Conservation (phyloP, 331 rosid species). For the Rhamnella rubrinervis region DNA sequence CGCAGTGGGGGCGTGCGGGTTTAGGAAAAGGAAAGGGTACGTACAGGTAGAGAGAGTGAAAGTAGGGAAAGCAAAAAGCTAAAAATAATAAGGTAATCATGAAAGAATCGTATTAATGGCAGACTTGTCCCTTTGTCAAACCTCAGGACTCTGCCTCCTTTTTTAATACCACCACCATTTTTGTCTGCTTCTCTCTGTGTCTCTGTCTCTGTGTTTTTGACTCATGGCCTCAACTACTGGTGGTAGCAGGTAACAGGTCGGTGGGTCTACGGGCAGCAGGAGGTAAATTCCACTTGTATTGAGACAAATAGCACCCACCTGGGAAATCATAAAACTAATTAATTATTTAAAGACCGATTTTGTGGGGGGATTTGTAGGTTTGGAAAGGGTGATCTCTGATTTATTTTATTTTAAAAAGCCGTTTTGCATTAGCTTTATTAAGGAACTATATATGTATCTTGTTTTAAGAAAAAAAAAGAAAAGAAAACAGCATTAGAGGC, state of each 20-base stretch:
- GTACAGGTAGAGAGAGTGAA: slow-evolving; percentile 11
- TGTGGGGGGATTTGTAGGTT: too few species aligned
- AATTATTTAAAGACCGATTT: too few species aligned
- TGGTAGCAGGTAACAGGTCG: slow-evolving; percentile 48
- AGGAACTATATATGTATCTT: too few species aligned
- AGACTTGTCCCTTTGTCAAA: slow-evolving; percentile 26
- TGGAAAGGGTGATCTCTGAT: too few species aligned
- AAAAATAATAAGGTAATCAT: slow-evolving; percentile 76
- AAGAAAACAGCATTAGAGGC: not conserved
- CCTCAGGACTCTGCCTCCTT: too few species aligned
- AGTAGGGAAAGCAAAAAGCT: slow-evolving; percentile 47
- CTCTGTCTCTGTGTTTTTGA: slow-evolving; percentile 25
- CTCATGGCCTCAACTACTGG: slow-evolving; percentile 23
- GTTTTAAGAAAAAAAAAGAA: too few species aligned
- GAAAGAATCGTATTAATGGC: slow-evolving; percentile 52
- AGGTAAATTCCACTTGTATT: slow-evolving; percentile 20
- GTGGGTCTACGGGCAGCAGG: slow-evolving; percentile 45
- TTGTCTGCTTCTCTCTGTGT: not conserved
- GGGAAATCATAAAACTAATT: too few species aligned
- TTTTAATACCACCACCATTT: not conserved
- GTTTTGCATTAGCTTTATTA: too few species aligned
- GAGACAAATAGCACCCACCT: too few species aligned
- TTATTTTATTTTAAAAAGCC: too few species aligned
- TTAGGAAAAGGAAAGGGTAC: slow-evolving; percentile 31
- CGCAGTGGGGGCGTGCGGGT: slow-evolving; percentile 44